Conservation (phyloP, 352 stramenopile species). For the Phytophthora capsici region DNA sequence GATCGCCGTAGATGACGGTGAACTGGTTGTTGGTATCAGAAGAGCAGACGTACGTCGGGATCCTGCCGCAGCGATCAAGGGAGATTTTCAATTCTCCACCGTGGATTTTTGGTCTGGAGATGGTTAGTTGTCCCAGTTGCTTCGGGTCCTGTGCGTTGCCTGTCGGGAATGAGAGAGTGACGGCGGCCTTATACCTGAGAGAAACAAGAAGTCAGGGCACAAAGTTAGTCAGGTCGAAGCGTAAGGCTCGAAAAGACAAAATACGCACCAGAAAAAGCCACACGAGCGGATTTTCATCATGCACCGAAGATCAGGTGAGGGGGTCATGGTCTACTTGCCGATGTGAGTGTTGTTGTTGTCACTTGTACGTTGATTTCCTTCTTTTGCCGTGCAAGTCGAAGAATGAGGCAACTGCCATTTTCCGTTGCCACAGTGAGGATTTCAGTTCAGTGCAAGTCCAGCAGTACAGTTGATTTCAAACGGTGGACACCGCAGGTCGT, state of each 20-base stretch:
- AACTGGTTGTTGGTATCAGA: constrained; percentile 6
- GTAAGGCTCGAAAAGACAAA: not conserved
- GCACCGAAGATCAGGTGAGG: constrained; percentile 9
- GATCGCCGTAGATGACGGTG: constrained; percentile 10
- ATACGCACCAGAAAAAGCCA: constrained; percentile 19
- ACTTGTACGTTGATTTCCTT: constrained; percentile 3
- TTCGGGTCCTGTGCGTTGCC: not conserved
- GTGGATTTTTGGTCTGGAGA: not conserved
- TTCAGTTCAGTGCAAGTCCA: constrained; percentile 12
- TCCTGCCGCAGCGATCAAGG: not conserved
- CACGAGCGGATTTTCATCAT: constrained; percentile 21
- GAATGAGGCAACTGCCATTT: constrained; percentile 12
- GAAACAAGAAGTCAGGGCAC: constrained; percentile 10
- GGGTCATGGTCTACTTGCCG: constrained; percentile 4
- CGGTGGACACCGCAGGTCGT: constrained; percentile 1
- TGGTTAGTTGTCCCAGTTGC: constrained; percentile 1
- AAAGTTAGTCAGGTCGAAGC: not conserved
- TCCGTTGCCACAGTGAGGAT: not conserved
- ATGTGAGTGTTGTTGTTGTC: not conserved
- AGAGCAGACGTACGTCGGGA: constrained; percentile 2
- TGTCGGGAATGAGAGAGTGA: constrained; percentile 16
- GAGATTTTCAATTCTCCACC: constrained; percentile 17
- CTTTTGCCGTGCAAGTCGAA: constrained; percentile 13
- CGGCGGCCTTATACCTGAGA: constrained; percentile 12
- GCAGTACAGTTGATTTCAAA: not conserved